Percentiles rank a stretch among this genome's conserved stretches.
Evolutionary conservation across 2,329 filamentous ascomycete genomes (phyloP).

Genomic region (Neophaeococcomyces aloes): DNA sequence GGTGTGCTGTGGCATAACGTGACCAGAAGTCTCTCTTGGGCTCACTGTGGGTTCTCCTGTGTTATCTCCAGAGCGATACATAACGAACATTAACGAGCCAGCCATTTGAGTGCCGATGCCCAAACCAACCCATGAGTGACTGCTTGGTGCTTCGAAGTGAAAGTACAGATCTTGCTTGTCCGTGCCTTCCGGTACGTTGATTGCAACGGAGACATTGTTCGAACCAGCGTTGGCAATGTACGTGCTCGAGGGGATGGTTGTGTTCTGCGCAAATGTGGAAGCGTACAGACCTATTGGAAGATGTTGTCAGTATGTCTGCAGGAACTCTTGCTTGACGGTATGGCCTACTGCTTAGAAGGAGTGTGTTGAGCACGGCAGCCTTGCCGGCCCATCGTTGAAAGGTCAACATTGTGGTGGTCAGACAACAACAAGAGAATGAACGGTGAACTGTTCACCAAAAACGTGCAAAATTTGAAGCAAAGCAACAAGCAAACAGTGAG

Average conservation of each 20-base stretch:
- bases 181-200: conserved; percentile 19
- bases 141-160: conserved; percentile 18
- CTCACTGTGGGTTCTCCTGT: conserved; percentile 22
- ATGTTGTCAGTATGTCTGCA: background rate
- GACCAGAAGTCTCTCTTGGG: conserved; percentile 21
- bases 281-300: background rate
- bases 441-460: background rate
- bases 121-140: conserved; percentile 22
- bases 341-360: conserved; percentile 3
- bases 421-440: background rate
- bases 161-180: conserved; percentile 20
- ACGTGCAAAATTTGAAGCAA: background rate
- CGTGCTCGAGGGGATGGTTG: conserved; percentile 4
- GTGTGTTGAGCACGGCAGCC: background rate
- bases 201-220: conserved; percentile 19
- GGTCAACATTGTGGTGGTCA: background rate
- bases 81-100: conserved; percentile 25
- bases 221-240: background rate
- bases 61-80: conserved; percentile 21
- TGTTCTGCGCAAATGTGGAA: background rate
- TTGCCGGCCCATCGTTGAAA: background rate
- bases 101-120: conserved; percentile 24
- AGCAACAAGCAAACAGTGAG: background rate
- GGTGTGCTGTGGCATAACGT: conserved; percentile 27
- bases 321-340: background rate